Percentiles rank a stretch among this genome's conserved stretches.
Conservation (phyloP, 163 green algal species). For the Volvox carteri region DNA sequence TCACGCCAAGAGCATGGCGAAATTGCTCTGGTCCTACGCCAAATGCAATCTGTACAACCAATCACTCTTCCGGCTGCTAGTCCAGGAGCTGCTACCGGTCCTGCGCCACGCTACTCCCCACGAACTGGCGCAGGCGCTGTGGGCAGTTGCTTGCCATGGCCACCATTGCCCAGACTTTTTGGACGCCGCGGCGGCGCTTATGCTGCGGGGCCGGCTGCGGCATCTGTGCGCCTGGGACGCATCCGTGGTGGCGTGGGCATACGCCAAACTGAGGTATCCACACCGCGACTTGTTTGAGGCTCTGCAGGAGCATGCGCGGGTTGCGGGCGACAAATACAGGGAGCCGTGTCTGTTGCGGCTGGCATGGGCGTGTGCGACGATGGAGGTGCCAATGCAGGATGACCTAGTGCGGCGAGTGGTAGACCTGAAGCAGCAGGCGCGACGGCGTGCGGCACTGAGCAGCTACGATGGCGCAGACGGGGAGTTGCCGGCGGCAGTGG, state of each 20-base stretch:
- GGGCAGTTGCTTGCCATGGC: slow-evolving; percentile 64
- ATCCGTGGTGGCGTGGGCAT: slow-evolving; percentile 66
- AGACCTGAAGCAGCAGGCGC: neutral
- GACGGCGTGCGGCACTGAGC: neutral
- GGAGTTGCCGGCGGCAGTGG: neutral
- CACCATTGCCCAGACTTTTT: slow-evolving; percentile 58
- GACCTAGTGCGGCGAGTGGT: slow-evolving; percentile 2
- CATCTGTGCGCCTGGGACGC: slow-evolving; percentile 42
- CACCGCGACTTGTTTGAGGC: slow-evolving; percentile 58
- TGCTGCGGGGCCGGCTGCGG: neutral
- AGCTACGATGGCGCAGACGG: slow-evolving; percentile 41
- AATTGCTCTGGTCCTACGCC: slow-evolving; percentile 66
- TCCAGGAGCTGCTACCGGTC: slow-evolving; percentile 36
- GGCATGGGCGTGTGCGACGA: slow-evolving; percentile 23
- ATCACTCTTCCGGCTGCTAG: slow-evolving; percentile 42
- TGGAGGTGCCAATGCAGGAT: slow-evolving; percentile 5
- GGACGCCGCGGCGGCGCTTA: slow-evolving; percentile 12
- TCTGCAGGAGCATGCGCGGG: slow-evolving; percentile 29
- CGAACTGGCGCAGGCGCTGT: slow-evolving; percentile 64
- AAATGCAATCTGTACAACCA: slow-evolving; percentile 61
- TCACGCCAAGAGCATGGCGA: slow-evolving; percentile 59
- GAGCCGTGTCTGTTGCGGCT: slow-evolving; percentile 36
- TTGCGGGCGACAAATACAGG: neutral
- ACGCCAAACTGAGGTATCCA: slow-evolving; percentile 66
- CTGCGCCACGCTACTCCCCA: slow-evolving; percentile 58